Conservation (phyloP, 2,329 filamentous ascomycete genomes). For the Hypoxylon sp. region DNA sequence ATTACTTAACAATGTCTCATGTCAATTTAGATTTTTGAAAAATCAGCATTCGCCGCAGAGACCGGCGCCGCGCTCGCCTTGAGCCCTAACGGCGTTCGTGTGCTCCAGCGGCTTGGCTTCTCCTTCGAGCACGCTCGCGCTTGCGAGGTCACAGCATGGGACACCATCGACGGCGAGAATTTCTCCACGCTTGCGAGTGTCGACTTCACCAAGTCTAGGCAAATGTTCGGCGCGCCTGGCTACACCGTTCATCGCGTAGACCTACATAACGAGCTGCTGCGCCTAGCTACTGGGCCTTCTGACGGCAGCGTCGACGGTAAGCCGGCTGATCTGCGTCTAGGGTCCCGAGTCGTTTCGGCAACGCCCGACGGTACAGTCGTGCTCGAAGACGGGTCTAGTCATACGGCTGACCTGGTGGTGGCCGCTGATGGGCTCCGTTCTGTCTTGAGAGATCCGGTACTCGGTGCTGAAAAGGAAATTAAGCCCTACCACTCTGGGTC, state of each 20-base stretch:
- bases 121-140: neutral
- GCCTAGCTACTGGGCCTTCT: conserved; percentile 40
- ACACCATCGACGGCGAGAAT: conserved; percentile 4
- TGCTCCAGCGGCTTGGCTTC: neutral
- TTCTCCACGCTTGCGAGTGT: neutral
- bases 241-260: conserved; percentile 48
- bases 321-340: neutral
- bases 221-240: conserved; percentile 40
- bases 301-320: neutral
- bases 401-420: conserved; percentile 49
- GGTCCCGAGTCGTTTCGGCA: neutral
- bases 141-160: conserved; percentile 1
- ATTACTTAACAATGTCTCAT: neutral
- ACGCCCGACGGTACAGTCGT: conserved; percentile 27
- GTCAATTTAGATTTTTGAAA: conserved; percentile 2
- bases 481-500: conserved; percentile 38
- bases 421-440: conserved; percentile 49
- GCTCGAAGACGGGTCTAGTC: conserved; percentile 35
- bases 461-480: conserved; percentile 34
- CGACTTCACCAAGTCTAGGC: neutral
- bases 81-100: conserved; percentile 1
- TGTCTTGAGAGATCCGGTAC: conserved; percentile 34
- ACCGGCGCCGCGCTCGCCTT: neutral
- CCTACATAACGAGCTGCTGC: conserved; percentile 46
- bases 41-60: conserved; percentile 2